Conservation (phyloP, 257 asterid genomes). For the Ajuga chamaepitys region DNA sequence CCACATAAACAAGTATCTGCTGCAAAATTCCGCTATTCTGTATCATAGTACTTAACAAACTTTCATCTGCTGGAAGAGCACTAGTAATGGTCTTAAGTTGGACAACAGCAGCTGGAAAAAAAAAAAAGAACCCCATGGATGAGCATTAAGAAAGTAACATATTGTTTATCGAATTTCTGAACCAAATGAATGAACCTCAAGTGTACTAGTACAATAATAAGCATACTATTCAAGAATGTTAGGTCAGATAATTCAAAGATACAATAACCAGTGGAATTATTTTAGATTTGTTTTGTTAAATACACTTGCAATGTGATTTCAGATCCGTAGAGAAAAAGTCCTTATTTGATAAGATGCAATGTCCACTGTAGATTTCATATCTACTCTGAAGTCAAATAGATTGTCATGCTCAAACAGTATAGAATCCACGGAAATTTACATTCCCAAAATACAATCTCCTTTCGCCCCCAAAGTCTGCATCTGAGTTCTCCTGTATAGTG, state of each 20-base stretch:
- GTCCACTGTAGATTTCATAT: neutral
- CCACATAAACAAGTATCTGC: conserved; percentile 68
- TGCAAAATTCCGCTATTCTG: conserved; percentile 68
- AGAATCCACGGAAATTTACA: neutral
- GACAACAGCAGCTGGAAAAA: conserved; percentile 77
- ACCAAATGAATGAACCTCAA: neutral
- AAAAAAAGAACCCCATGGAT: conserved; percentile 17
- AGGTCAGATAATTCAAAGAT: neutral
- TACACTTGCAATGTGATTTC: neutral
- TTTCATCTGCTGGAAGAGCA: conserved; percentile 72
- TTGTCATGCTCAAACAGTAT: neutral
- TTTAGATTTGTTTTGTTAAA: neutral
- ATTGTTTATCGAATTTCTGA: neutral
- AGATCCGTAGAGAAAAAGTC: neutral
- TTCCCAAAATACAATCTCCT: neutral
- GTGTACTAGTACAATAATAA: neutral
- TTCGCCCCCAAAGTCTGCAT: neutral
- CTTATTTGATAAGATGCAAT: neutral
- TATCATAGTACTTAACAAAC: conserved; percentile 38
- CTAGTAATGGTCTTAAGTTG: conserved; percentile 77
- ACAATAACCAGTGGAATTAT: neutral
- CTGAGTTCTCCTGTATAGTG: neutral
- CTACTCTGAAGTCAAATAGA: neutral
- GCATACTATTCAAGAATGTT: neutral
- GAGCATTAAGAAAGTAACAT: conserved; percentile 17